A percentile compares a stretch with the other conserved stretches of the same genome.
These are phyloP conservation scores for Trichosporon faecale DNA, from an alignment of 1,284 basidiomycete genomes.

Conservation along the genomic window DNA sequence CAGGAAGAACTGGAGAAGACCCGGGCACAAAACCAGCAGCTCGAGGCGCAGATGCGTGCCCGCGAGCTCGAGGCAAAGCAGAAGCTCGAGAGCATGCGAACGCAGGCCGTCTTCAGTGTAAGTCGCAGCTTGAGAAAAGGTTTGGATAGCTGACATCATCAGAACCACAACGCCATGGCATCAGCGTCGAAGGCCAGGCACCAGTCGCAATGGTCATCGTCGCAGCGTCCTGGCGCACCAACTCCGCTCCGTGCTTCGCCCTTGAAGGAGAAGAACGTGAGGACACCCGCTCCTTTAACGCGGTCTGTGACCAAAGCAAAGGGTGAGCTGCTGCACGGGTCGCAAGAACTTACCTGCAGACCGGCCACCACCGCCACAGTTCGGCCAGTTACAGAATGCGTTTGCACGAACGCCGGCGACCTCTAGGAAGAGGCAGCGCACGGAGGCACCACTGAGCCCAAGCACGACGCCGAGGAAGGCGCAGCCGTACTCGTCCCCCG, in stretches of 20 bases:
- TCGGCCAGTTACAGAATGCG: constrained; percentile 38
- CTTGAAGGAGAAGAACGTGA: constrained; percentile 14
- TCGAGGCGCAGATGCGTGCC: constrained; percentile 33
- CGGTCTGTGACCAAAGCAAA: constrained; percentile 33
- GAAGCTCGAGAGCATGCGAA: constrained; percentile 50
- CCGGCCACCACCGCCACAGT: constrained; percentile 29
- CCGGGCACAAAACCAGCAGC: constrained; percentile 26
- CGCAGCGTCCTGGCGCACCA: constrained; percentile 15
- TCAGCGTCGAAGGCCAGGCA: constrained; percentile 26
- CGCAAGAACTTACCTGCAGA: constrained; percentile 14
- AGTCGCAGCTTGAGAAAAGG: constrained; percentile 11
- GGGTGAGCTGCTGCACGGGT: constrained; percentile 17
- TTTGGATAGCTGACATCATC: constrained; percentile 2
- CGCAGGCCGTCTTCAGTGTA: constrained; percentile 47
- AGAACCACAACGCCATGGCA: constrained; percentile 25
- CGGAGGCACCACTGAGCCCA: constrained; percentile 29
- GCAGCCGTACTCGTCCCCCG: constrained; percentile 5
- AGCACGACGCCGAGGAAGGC: constrained; percentile 22
- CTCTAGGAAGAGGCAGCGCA: constrained; percentile 32
- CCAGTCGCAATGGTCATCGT: constrained; percentile 23
- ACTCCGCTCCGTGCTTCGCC: constrained; percentile 20
- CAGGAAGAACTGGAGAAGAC: constrained; percentile 29
- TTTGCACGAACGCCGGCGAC: constrained; percentile 33
- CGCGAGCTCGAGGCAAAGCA: constrained; percentile 34
- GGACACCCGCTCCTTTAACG: constrained; percentile 26